Conservation (phyloP, 306 rosid genomes). For the Purshia tridentata region DNA sequence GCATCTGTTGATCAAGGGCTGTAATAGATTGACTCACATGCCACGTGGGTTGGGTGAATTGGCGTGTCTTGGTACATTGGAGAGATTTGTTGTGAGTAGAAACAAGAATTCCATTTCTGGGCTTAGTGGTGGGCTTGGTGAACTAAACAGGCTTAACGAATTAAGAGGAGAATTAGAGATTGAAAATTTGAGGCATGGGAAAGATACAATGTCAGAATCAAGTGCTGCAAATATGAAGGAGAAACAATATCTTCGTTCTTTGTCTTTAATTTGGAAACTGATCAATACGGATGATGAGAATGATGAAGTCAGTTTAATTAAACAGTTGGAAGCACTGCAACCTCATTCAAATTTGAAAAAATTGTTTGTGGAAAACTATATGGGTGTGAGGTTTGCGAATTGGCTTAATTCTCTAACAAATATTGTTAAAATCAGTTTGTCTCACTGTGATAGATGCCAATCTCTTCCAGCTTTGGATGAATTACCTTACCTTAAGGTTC, state of each 20-base stretch:
- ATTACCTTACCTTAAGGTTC: constrained; percentile 19
- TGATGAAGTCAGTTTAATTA: too few species aligned
- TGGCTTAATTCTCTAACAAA: constrained; percentile 22
- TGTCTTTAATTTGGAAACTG: too few species aligned
- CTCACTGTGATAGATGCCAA: not conserved
- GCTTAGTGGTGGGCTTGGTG: not conserved
- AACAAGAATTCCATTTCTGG: not conserved
- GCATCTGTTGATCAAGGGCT: not conserved
- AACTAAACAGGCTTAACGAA: not conserved
- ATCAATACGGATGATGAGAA: too few species aligned
- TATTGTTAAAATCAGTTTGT: not conserved
- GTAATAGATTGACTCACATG: not conserved
- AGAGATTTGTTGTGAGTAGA: not conserved
- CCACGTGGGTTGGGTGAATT: constrained; percentile 6
- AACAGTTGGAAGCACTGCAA: constrained; percentile 13
- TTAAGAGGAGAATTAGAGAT: constrained; percentile 6
- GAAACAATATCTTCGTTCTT: constrained; percentile 3
- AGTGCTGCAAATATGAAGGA: not conserved
- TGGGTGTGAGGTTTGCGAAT: not conserved
- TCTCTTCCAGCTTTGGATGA: constrained; percentile 8
- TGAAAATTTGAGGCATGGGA: not conserved
- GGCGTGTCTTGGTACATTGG: not conserved
- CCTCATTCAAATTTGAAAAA: constrained; percentile 5
- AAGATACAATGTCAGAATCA: not conserved
- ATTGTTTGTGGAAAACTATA: not conserved